Base-by-base conservation (phyloP, 768 basidiomycete genomes). In the Russula sp. region DNA sequence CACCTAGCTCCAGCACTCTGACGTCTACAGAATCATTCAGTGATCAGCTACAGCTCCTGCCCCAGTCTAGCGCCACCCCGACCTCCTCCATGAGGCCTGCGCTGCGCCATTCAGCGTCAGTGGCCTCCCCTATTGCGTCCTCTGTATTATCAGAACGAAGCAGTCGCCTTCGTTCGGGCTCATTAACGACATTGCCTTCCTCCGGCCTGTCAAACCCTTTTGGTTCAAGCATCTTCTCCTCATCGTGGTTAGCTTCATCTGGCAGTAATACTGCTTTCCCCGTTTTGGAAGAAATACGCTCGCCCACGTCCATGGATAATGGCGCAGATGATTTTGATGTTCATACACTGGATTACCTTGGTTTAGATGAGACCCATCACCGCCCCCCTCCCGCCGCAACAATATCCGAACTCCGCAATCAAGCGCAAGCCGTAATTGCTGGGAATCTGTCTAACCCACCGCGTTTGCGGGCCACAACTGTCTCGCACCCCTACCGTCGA, bases 261-360 rank as follows among this genome's bases (percentile, higher is more conserved):
- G 84, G 82, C 72, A 78, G 80, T 61, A 76, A 77, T 70, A 79
- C 81, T 55, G 79, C 81, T 59, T 84, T 84, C 67, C 79, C 85
- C 40, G 80, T 84, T 69, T 78, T 92, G 71, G 92, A 93, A 63
- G 92, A 94, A 74, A 75, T 91, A 70, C 88, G 89, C 67, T 90
- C 90, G 22, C 10, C n/a, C 11, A 10, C 46, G 32, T 92, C 90
- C 50, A 84, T 84, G 67, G 90, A 92, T 73, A 88, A 88, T 22
- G 83, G 80, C n/a, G 80, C 83, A 26, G 95, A 97, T 59, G 89
- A 93, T 56, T 91, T 92, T 74, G 90, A 94, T 70, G 90, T 94
- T 51, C 92, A 94, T 72, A 98, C 96, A 30, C 83, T 98, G 65
- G 95, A 97, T 75, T 98, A 98, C 75, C 89, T 98, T 56, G 96